Conservation (phyloP, 805 yeast species). For the Sporopachydermia lactativora region DNA sequence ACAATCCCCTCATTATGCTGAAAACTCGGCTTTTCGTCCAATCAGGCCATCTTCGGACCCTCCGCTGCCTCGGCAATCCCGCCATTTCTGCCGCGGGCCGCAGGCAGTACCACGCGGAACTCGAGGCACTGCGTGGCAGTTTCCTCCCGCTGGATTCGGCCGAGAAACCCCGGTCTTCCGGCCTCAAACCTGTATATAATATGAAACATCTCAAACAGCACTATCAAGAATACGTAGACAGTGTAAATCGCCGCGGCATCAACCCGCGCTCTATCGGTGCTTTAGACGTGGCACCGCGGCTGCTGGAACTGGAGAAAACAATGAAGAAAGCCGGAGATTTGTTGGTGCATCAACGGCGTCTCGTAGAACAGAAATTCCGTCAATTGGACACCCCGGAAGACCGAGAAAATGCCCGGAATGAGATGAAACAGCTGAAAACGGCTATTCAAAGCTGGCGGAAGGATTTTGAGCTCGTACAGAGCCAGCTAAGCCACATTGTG, state of each 20-base stretch:
- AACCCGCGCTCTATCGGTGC: conserved; percentile 11
- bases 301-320: conserved; percentile 12
- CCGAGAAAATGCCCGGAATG: conserved; percentile 6
- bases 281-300: conserved; percentile 15
- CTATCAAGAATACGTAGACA: conserved; percentile 15
- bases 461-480: conserved; percentile 17
- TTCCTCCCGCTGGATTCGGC: no score
- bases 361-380: conserved; percentile 16
- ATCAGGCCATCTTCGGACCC: no score
- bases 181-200: conserved; percentile 22
- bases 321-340: conserved; percentile 17
- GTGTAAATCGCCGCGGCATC: conserved; percentile 21
- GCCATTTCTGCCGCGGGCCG: no score
- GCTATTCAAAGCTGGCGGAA: conserved; percentile 17
- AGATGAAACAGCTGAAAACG: conserved; percentile 8
- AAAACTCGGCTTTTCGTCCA: no score
- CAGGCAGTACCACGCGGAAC: no score
- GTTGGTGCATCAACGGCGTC: conserved; percentile 12
- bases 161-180: no score
- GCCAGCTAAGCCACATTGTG: conserved; percentile 24
- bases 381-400: conserved; percentile 10
- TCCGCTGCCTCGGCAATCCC: no score
- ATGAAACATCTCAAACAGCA: conserved; percentile 19
- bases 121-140: no score
- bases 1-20: no score